Evolutionary conservation across 2,329 filamentous ascomycete species (phyloP).

Genomic region (Metarhizium guizhouense): DNA sequence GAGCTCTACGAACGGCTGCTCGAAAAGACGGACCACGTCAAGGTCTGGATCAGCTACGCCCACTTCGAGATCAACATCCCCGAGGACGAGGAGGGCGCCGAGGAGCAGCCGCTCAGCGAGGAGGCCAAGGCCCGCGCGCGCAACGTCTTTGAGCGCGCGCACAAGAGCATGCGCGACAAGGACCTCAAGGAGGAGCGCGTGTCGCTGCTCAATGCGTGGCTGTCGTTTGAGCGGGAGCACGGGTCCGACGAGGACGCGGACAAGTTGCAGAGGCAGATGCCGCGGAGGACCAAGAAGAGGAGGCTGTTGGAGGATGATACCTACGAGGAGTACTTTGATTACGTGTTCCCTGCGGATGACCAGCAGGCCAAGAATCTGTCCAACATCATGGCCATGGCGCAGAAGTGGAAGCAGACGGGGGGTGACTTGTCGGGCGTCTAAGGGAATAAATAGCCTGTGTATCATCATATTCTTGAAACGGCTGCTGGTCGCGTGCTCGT

Average conservation of each 20-base stretch:
- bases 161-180: constrained; percentile 79
- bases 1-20: constrained; percentile 82
- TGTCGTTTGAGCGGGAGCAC: constrained; percentile 82
- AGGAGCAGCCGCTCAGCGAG: constrained; percentile 65
- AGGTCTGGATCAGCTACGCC: constrained; percentile 99
- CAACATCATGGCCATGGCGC: constrained; percentile 75
- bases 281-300: constrained; percentile 82
- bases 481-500: too few species aligned
- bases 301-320: constrained; percentile 85
- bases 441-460: neutral
- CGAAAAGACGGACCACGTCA: constrained; percentile 94
- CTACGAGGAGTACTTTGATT: constrained; percentile 93
- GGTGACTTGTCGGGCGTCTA: constrained; percentile 22
- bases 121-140: constrained; percentile 77
- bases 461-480: too few species aligned
- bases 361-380: constrained; percentile 75
- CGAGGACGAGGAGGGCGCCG: constrained; percentile 48
- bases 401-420: constrained; percentile 69
- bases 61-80: constrained; percentile 95
- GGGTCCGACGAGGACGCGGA: constrained; percentile 67
- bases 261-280: constrained; percentile 87
- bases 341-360: constrained; percentile 93
- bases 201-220: constrained; percentile 82
- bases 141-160: constrained; percentile 74
- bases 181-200: constrained; percentile 93